phyloP scores from a whole-genome alignment of 805 yeast genomes.

The Saccharomycopsis sp. region DNA sequence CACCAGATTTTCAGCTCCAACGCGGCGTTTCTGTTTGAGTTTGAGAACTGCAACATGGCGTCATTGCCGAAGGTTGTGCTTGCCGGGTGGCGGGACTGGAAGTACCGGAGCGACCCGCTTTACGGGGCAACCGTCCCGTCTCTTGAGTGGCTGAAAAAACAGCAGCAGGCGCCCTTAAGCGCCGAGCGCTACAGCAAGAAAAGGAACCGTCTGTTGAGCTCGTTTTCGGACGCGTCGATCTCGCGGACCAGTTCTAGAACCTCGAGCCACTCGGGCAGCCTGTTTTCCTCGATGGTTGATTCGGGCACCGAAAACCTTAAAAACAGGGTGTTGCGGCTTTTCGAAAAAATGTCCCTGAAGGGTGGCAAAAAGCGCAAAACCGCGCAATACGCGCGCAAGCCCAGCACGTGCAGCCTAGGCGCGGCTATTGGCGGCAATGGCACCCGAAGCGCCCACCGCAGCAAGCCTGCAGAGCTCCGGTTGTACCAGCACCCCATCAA shows the following conservation, averaged over 20 bases:
- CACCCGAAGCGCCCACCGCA: not conserved
- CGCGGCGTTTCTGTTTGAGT: not conserved
- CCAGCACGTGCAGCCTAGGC: not conserved
- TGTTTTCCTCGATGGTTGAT: not conserved
- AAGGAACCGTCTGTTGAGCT: not conserved
- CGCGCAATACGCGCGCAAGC: not conserved
- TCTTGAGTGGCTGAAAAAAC: conserved; percentile 26
- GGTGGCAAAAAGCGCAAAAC: not conserved
- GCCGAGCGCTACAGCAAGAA: not conserved
- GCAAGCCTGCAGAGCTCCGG: not conserved
- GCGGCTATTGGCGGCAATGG: not conserved
- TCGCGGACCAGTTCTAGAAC: conserved; percentile 13
- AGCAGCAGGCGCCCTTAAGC: not conserved
- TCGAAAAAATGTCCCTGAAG: not conserved
- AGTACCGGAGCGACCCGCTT: conserved; percentile 64
- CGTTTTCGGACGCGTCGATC: conserved; percentile 10
- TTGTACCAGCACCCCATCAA: conserved; percentile 48
- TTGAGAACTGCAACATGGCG: conserved; percentile 9
- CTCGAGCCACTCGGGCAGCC: not conserved
- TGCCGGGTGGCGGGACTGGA: conserved; percentile 95
- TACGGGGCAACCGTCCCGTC: conserved; percentile 35
- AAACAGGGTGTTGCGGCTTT: not conserved
- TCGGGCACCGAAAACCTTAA: not conserved
- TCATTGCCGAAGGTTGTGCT: conserved; percentile 29
- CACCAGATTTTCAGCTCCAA: not conserved